Base-by-base conservation (phyloP, 1,284 basidiomycete species). In the Psilocybe mexicana region DNA sequence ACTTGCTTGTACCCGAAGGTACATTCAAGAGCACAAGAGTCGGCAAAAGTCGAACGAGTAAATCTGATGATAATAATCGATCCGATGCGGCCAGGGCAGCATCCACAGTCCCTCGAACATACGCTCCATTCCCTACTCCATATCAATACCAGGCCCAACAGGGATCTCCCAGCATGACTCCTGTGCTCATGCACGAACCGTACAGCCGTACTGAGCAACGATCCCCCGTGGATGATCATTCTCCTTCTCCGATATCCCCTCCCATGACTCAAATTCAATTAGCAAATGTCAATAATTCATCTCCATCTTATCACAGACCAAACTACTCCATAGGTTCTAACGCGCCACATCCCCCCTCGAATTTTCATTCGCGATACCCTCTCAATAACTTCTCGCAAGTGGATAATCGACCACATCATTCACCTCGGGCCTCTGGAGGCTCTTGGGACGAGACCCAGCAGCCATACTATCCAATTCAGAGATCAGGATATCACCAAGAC, bases 11-110 rank as follows among this genome's bases (percentile, higher is more conserved):
- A 1, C 85, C 87, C 0, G 75, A 82, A 3, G 84, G 82, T 28
- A 71, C 83, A 45, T 90, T 89, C 70, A 82, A 80, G 63, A 87
- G 84, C 66, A 85, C 85, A 7, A 78, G 85, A 50, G 73, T 82
- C 14, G 76, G 72, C 61, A 86, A 86, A 66, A 75, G 71, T 61
- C 79, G 76, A 26, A 46, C 28, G 61, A 40, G 38, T 12, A 74
- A 74, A 58, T 61, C 65, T 1, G 72, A 79, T 28, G 76, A 77
- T 35, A 48, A 61, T n/a, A 63, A 67, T 28, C 55, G 60, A 12
- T 60, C 61, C 18, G 72, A 71, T 45, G 61, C 65, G 8, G 69
- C 70, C 30, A 72, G 67, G 57, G 60, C 67, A 14, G 54, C 67
- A 3, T 61, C 61, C 7, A 66, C 55, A 46, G 65, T 63, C 14